Evolutionary conservation across 495 filamentous ascomycete species (phyloP).

Genomic region (Talaromyces wortmannii): DNA sequence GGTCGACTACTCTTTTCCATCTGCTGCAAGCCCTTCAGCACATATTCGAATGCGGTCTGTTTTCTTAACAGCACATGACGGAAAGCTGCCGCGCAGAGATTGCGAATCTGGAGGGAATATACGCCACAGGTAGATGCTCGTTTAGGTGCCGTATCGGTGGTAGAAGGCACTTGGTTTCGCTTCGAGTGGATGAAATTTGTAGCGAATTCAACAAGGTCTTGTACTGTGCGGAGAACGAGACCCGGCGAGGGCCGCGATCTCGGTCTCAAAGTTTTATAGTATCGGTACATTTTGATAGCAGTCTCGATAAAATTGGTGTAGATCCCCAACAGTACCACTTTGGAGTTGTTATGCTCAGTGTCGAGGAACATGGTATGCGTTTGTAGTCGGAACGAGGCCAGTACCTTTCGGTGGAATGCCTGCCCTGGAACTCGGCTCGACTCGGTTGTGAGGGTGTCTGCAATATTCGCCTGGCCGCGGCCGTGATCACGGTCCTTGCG

Average conservation of each 20-base stretch:
- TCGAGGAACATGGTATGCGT: slow-evolving; percentile 87
- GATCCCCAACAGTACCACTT: slow-evolving; percentile 64
- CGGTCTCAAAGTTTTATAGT: slow-evolving; percentile 54
- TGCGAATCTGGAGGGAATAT: slow-evolving; percentile 58
- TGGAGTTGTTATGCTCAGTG: slow-evolving; percentile 64
- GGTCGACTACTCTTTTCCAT: slow-evolving; percentile 27
- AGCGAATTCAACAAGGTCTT: slow-evolving; percentile 57
- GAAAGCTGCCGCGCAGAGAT: slow-evolving; percentile 64
- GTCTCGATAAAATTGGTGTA: slow-evolving; percentile 67
- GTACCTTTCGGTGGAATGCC: slow-evolving; percentile 71
- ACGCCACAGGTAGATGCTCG: slow-evolving; percentile 49
- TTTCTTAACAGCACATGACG: slow-evolving; percentile 55
- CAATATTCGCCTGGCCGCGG: slow-evolving; percentile 27
- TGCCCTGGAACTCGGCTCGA: slow-evolving; percentile 59
- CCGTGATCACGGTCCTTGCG: slow-evolving; percentile 47
- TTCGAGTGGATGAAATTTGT: slow-evolving; percentile 57
- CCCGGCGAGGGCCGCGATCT: slow-evolving; percentile 42
- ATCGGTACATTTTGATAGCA: slow-evolving; percentile 80
- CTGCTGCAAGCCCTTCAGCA: slow-evolving; percentile 56
- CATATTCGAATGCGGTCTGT: slow-evolving; percentile 56
- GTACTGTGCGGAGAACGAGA: slow-evolving; percentile 61
- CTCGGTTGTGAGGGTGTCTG: slow-evolving; percentile 72
- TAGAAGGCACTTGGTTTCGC: slow-evolving; percentile 12
- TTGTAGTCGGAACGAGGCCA: slow-evolving; percentile 77
- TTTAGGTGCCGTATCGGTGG: slow-evolving; percentile 18